Evolutionary conservation across 2,329 filamentous ascomycete genomes (phyloP).

Genomic region (Salinomyces thailandicus): DNA sequence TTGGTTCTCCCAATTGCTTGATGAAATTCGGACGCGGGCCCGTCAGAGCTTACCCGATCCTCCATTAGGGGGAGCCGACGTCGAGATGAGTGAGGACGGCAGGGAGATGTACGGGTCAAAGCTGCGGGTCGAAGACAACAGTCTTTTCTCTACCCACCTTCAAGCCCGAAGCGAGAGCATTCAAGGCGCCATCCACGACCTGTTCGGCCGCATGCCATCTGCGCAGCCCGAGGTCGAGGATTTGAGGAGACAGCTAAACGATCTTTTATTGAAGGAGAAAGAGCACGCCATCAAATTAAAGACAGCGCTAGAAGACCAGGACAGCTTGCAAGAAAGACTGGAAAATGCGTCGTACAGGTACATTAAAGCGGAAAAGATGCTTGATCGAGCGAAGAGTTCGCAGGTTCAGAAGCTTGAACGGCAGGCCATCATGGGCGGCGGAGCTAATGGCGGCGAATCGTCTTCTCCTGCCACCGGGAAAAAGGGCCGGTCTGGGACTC

Average conservation of each 20-base stretch:
- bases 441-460: conserved; percentile 29
- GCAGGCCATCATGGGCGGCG: conserved; percentile 64
- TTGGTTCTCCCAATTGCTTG: conserved; percentile 74
- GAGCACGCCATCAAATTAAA: conserved; percentile 27
- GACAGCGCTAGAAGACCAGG: conserved; percentile 20
- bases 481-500: conserved; percentile 25
- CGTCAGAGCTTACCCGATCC: conserved; percentile 26
- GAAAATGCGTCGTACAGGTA: conserved; percentile 84
- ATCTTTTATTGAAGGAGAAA: conserved; percentile 72
- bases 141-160: conserved; percentile 67
- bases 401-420: conserved; percentile 89
- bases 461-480: conserved; percentile 34
- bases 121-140: conserved; percentile 43
- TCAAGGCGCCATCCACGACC: conserved; percentile 57
- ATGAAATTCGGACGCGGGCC: conserved; percentile 37
- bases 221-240: conserved; percentile 58
- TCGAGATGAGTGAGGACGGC: conserved; percentile 23
- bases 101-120: conserved; percentile 41
- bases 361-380: conserved; percentile 88
- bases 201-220: conserved; percentile 46
- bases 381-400: conserved; percentile 78
- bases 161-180: conserved; percentile 66
- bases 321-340: conserved; percentile 62
- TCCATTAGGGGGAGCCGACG: conserved; percentile 19
- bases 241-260: conserved; percentile 64